Evolutionary conservation across 164 flowering plant genomes (phyloP), one percentile per base, ranked within the genome.

Genomic region (Liquidambar formosana): DNA sequence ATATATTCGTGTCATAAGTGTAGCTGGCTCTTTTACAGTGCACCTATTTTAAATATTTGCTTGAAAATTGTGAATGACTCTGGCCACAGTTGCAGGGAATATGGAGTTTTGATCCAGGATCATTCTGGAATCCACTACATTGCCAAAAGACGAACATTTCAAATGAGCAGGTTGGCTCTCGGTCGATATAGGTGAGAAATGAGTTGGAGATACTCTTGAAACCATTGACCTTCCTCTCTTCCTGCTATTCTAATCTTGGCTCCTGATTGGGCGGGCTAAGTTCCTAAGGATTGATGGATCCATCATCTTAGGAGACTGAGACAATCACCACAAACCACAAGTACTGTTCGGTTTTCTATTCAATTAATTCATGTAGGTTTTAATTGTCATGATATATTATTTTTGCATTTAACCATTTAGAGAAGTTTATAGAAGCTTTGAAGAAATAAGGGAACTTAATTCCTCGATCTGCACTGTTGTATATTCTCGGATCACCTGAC

Each of bases 171-270:
- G 59, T 49, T 64, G 71, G 71, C 61, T 15, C 62, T 53, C 63
- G 63, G 69, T 57, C 62, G 70, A 75, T 65, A 53, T 25, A 66
- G 88, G 88, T 83, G 69, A 79, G 72, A 33, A 59, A 45, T 78
- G 33, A 49, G 28, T 61, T 27, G 22, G 65, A 57, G 27, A 47
- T 49, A 25, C 47, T 11, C 51, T 49, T 10, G 15, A 21, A 48
- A 28, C 10, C 19, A 26, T 9, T 27, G 18, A 21, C 9, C 26
- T 73, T 43, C 10, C 43, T 22, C 15, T 18, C 4, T 27, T 63
- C n/a, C 56, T 57, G 3, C 43, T 47, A 21, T 28, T 54, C 18
- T 48, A n/a, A 47, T 26, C 5, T 59, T 65, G 33, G n/a, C n/a
- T n/a, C n/a, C n/a, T n/a, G n/a, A n/a, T n/a, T n/a, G n/a, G n/a